Evolutionary conservation across 495 filamentous ascomycete genomes (phyloP).

Genomic region (Daldinia concentrica): DNA sequence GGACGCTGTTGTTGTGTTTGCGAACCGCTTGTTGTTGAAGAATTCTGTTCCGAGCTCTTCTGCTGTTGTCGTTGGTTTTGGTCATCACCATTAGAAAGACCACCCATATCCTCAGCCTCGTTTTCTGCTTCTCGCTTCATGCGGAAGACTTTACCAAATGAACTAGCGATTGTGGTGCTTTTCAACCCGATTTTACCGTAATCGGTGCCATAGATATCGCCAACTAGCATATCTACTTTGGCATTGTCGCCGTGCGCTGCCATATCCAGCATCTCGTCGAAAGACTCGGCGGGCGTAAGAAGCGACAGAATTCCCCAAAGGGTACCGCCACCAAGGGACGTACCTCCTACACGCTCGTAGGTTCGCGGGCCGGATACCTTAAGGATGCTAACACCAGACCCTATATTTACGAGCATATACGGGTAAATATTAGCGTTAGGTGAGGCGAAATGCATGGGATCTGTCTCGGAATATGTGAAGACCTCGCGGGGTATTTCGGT

Average conservation of each 20-base stretch:
- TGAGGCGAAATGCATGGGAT: conserved; percentile 86
- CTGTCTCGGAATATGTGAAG: conserved; percentile 89
- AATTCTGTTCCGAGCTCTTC: conserved; percentile 22
- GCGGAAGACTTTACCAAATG: conserved; percentile 94
- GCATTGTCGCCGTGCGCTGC: conserved; percentile 93
- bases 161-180: conserved; percentile 91
- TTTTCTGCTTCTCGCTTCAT: conserved; percentile 79
- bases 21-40: conserved; percentile 9
- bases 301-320: conserved; percentile 94
- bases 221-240: conserved; percentile 95
- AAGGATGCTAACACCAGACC: conserved; percentile 98
- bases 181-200: conserved; percentile 96
- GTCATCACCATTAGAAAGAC: conserved; percentile 63
- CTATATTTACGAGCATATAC: conserved; percentile 97
- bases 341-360: conserved; percentile 91
- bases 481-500: conserved; percentile 96
- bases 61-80: conserved; percentile 34
- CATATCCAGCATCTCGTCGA: conserved; percentile 95
- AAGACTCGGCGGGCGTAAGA: conserved; percentile 86
- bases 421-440: conserved; percentile 82
- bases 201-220: conserved; percentile 96
- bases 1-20: conserved; percentile 26
- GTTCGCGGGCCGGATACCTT: conserved; percentile 90
- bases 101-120: conserved; percentile 79
- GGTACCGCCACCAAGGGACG: conserved; percentile 92